Percentiles rank a stretch among this genome's conserved stretches.
Conservation (phyloP, 139 green algal species). For the Micractinium conductrix region DNA sequence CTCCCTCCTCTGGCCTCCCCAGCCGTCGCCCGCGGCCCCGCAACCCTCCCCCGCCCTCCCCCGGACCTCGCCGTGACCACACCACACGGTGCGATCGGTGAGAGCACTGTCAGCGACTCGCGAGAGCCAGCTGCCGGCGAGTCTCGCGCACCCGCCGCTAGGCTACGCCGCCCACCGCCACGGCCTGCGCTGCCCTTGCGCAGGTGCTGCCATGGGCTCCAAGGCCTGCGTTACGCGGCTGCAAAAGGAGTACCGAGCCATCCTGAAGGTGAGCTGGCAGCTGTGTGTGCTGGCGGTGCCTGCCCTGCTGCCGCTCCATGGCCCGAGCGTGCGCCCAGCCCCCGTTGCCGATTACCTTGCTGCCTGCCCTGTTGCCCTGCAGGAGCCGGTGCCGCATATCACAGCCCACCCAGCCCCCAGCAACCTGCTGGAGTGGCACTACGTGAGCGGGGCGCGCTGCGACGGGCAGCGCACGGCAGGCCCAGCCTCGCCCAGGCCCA, state of each 20-base stretch:
- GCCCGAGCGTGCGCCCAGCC: neutral
- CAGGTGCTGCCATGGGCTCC: conserved; percentile 44
- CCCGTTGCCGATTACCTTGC: neutral
- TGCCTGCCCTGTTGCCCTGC: conserved; percentile 11
- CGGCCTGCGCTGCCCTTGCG: too few species aligned
- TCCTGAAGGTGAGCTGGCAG: conserved; percentile 59
- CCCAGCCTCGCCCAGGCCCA: conserved; percentile 32
- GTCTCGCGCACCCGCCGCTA: too few species aligned
- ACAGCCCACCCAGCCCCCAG: conserved; percentile 72
- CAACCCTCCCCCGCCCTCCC: too few species aligned
- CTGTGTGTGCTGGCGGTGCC: neutral
- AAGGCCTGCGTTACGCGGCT: conserved; percentile 75
- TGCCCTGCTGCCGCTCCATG: neutral
- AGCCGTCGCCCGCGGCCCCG: too few species aligned
- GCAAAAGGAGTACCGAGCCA: conserved; percentile 84
- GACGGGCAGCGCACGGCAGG: neutral
- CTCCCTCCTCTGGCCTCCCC: too few species aligned
- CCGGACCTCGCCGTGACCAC: too few species aligned
- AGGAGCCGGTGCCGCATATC: conserved; percentile 85
- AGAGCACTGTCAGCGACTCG: too few species aligned
- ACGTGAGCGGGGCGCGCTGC: neutral
- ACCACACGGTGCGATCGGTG: too few species aligned
- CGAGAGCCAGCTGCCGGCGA: too few species aligned
- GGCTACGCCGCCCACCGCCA: too few species aligned
- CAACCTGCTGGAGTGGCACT: conserved; percentile 91